Percentiles rank a stretch among this genome's conserved stretches.
phyloP scores from a whole-genome alignment of 768 basidiomycete species.

The Boletus huronensis region DNA sequence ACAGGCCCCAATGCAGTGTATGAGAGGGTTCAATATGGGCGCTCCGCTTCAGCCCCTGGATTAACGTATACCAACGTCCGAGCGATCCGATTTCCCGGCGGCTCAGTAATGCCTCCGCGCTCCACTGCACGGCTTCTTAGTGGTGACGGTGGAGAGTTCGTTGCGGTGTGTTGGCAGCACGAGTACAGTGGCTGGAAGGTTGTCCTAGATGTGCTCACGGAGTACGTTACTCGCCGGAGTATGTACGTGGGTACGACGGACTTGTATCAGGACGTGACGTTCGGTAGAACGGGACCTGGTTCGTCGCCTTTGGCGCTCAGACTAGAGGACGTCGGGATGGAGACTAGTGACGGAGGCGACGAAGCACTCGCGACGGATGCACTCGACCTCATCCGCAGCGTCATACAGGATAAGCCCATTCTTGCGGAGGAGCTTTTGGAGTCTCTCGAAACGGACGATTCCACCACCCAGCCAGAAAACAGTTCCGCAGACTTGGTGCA shows the following conservation, averaged over 20 bases:
- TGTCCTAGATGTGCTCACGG: conserved; percentile 74
- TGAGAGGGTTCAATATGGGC: conserved; percentile 60
- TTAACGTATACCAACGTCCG: conserved; percentile 62
- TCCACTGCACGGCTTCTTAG: conserved; percentile 71
- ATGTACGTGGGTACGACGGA: conserved; percentile 37
- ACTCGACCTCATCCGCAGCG: conserved; percentile 74
- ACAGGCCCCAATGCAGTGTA: conserved; percentile 69
- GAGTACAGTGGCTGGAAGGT: conserved; percentile 85
- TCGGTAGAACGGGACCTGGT: conserved; percentile 41
- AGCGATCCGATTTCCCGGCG: conserved; percentile 72
- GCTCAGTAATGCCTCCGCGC: conserved; percentile 62
- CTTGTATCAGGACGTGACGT: conserved; percentile 51
- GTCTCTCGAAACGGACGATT: conserved; percentile 46
- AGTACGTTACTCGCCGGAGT: conserved; percentile 63
- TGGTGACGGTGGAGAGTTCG: conserved; percentile 58
- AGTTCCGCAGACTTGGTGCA: conserved; percentile 72
- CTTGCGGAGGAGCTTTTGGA: conserved; percentile 66
- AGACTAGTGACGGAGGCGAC: conserved; percentile 57
- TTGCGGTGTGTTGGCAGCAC: conserved; percentile 77
- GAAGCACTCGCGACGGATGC: conserved; percentile 66
- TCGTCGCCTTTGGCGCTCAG: conserved; percentile 42
- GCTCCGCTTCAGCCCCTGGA: conserved; percentile 44
- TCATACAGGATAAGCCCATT: conserved; percentile 66
- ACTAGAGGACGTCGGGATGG: conserved; percentile 71
- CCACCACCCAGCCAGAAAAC: conserved; percentile 43